A percentile compares a stretch with the other conserved stretches of the same genome.
Conservation (phyloP, 768 basidiomycete genomes). For the Suillus subluteus region DNA sequence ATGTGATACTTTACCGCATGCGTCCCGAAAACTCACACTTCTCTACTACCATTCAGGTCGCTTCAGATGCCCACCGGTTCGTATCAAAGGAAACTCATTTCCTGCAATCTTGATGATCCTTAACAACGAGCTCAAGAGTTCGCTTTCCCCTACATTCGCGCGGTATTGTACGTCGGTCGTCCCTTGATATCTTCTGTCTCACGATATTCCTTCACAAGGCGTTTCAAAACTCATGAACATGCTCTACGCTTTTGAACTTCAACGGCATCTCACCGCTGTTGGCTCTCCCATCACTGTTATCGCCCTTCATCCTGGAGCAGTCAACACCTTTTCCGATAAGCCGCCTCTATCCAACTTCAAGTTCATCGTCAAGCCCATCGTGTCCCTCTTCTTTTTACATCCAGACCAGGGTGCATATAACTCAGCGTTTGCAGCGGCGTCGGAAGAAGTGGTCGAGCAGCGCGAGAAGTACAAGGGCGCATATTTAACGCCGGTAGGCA, state of each 20-base stretch:
- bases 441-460: slow-evolving; percentile 22
- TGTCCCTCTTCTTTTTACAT: slow-evolving; percentile 23
- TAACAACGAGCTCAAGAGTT: slow-evolving; percentile 37
- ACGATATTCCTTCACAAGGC: slow-evolving; percentile 32
- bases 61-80: slow-evolving; percentile 32
- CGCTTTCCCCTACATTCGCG: slow-evolving; percentile 20
- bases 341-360: slow-evolving; percentile 6
- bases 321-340: slow-evolving; percentile 25
- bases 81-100: slow-evolving; percentile 30
- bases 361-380: slow-evolving; percentile 24
- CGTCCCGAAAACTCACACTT: not conserved
- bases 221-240: slow-evolving; percentile 56
- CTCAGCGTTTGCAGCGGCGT: slow-evolving; percentile 35
- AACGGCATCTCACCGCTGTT: slow-evolving; percentile 45
- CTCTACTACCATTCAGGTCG: slow-evolving; percentile 28
- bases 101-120: slow-evolving; percentile 38
- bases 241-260: slow-evolving; percentile 53
- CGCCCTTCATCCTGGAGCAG: slow-evolving; percentile 32
- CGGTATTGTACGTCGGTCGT: slow-evolving; percentile 37
- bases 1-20: slow-evolving; percentile 17
- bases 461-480: slow-evolving; percentile 32
- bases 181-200: not conserved
- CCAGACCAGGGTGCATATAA: slow-evolving; percentile 31
- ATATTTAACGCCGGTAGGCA: slow-evolving; percentile 32
- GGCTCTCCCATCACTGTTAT: slow-evolving; percentile 33